These are phyloP conservation scores for Magnaporthiopsis incrustans DNA, from an alignment of 2,329 filamentous ascomycete genomes.

Conservation along the genomic window DNA sequence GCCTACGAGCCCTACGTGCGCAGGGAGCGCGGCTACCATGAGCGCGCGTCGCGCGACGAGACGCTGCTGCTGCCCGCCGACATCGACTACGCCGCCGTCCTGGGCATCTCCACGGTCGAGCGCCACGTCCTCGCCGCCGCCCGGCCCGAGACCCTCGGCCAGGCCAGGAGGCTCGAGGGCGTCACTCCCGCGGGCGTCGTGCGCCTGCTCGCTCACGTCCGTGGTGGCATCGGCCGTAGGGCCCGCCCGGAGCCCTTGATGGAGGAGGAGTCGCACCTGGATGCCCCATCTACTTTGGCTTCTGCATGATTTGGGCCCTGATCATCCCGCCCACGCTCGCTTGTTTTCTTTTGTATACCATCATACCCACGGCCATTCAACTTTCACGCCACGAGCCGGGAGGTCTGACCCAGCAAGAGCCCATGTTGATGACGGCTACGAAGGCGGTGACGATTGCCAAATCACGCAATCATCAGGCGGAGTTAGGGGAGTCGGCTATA, in stretches of 20 bases:
- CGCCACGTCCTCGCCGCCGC: constrained; percentile 60
- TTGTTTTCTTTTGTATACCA: too few species aligned
- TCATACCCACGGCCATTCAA: too few species aligned
- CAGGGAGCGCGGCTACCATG: constrained; percentile 59
- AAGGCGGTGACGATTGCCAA: too few species aligned
- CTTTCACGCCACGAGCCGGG: too few species aligned
- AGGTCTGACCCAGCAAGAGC: too few species aligned
- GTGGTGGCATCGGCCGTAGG: constrained; percentile 20
- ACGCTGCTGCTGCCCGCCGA: constrained; percentile 61
- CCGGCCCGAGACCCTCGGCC: constrained; percentile 76
- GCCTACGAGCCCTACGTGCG: constrained; percentile 80
- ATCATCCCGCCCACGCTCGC: too few species aligned
- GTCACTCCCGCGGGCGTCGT: constrained; percentile 54
- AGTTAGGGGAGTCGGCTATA: too few species aligned
- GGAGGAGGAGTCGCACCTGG: background rate
- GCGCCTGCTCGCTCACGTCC: constrained; percentile 56
- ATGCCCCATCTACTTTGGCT: background rate
- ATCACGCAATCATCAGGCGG: too few species aligned
- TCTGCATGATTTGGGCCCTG: background rate
- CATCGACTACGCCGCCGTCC: constrained; percentile 66
- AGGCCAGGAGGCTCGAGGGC: constrained; percentile 82
- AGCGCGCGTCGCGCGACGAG: constrained; percentile 69
- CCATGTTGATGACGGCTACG: too few species aligned
- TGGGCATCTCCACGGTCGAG: constrained; percentile 74
- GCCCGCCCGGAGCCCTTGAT: background rate